Base-by-base conservation (phyloP, 805 yeast species). In the Grigorovia transvaalensis region DNA sequence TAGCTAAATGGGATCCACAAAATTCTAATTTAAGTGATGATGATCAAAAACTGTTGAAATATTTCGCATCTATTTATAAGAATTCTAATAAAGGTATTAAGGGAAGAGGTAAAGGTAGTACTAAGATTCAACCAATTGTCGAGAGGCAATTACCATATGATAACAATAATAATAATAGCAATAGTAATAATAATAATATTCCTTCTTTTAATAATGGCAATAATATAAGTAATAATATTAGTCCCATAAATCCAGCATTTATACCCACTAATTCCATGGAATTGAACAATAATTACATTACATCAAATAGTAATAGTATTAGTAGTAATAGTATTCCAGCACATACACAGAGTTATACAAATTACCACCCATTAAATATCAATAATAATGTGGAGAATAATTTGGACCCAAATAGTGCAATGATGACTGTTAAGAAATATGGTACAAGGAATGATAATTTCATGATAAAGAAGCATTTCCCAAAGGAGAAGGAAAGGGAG, bases 11-110 rank as follows among this genome's bases (percentile, higher is more conserved):
- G 50, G 79, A 82, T 19, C 76, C 78, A 3, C 73, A 75, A 44
- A 71, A 72, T 53, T 66, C 68, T 46, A 58, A 62, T 29, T 70
- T 81, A 52, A 85, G 90, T 0, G 68, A 70, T 2, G 77, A 77
- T 23, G 96, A 90, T 61, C 73, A 79, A 54, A 84, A 82, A 43
- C 62, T 88, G 58, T 74, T 90, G 59, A 77, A 79, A 35, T 90
- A 91, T 68, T 88, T 90, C 68, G 82, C 89, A 45, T 78, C 80
- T 43, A 74, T 90, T 52, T 90, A 91, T 71, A 88, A 88, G 67
- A 88, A 90, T 65, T 80, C 93, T 46, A 90, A 90, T 63, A 80
- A 88, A 61, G 97, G 97, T 18, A 90, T 90, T 55, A 82, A 87
- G 59, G 97, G 97, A 29, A 78, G 97, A 53, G 97, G 97, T 5